Evolutionary conservation across 1,284 basidiomycete species (phyloP), one percentile per base, ranked within the genome.

Genomic region (Malassezia dermatis): DNA sequence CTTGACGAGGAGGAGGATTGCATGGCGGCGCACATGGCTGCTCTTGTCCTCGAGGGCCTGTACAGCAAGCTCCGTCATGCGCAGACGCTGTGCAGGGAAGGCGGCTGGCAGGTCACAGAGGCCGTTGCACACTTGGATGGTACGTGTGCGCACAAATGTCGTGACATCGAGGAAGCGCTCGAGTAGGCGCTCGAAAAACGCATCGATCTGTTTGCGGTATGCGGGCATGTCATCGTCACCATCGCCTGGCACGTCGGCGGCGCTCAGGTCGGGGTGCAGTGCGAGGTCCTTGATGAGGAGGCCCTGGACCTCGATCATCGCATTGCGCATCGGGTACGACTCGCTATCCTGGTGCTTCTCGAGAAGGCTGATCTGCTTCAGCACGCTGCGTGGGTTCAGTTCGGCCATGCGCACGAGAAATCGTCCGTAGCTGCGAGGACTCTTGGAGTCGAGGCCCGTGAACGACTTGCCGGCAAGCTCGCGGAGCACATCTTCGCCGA

Each of bases 271-370:
- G 24, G 67, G 64, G 40, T 67, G 63, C 31, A 60, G 48, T 17
- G 60, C 59, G 3, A 73, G 59, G 37, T 90, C 67, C 40, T 62
- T 62, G 61, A 75, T 73, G 37, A 75, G 59, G 12, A 71, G 56
- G 21, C 71, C 73, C 21, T 75, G 69, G 5, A 69, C 66, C 48
- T 75, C 74, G 48, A 75, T 55, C 46, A 75, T 59, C 10, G 73
- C 67, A 39, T 70, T 88, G 32, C 94, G 86, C 84, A 98, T 93
- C 0, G 89, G 88, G 69, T 96, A 94, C 0, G 89, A 86, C 86
- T 98, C 93, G 28, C 87, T 89, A 70, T 98, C 93, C 30, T 95
- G 79, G 69, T 95, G 91, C 21, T 81, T 79, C 26, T 88, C 79
- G 10, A 96, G 77, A 42, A 96, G 76, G 63, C 84, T 84, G 65